Conservation (phyloP, 1,139 yeast species). For the Debaryomycetaceae sp. region DNA sequence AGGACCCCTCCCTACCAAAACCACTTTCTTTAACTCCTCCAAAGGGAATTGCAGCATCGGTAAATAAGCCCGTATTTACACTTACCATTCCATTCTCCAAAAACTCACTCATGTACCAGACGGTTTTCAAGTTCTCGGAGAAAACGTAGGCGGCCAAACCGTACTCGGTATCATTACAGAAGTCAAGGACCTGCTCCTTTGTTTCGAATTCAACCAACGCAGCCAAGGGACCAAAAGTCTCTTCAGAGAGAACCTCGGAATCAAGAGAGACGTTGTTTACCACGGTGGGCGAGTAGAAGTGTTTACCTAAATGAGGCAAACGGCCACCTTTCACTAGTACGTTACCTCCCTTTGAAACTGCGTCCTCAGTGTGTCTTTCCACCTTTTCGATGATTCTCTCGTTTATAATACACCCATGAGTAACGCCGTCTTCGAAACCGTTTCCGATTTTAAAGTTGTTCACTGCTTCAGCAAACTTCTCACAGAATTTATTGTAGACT, state of each 20-base stretch:
- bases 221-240: conserved; percentile 48
- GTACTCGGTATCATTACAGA: conserved; percentile 38
- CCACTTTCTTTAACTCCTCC: conserved; percentile 51
- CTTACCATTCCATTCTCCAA: conserved; percentile 47
- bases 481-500: conserved; percentile 57
- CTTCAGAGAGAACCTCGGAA: conserved; percentile 39
- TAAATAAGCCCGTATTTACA: conserved; percentile 43
- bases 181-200: conserved; percentile 35
- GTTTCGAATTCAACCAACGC: conserved; percentile 39
- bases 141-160: conserved; percentile 47
- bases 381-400: conserved; percentile 38
- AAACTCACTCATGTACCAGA: conserved; percentile 47
- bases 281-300: conserved; percentile 41
- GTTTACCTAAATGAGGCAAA: conserved; percentile 35
- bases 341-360: conserved; percentile 39
- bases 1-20: conserved; percentile 50
- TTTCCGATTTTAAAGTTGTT: conserved; percentile 37
- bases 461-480: conserved; percentile 31
- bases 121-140: conserved; percentile 46
- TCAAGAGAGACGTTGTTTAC: conserved; percentile 37
- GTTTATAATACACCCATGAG: conserved; percentile 46
- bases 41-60: conserved; percentile 48
- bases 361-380: conserved; percentile 39
- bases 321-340: conserved; percentile 39
- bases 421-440: conserved; percentile 40